Conservation (phyloP, 202 grass and related monocot species). For the Dendrocalamus latiflorus region DNA sequence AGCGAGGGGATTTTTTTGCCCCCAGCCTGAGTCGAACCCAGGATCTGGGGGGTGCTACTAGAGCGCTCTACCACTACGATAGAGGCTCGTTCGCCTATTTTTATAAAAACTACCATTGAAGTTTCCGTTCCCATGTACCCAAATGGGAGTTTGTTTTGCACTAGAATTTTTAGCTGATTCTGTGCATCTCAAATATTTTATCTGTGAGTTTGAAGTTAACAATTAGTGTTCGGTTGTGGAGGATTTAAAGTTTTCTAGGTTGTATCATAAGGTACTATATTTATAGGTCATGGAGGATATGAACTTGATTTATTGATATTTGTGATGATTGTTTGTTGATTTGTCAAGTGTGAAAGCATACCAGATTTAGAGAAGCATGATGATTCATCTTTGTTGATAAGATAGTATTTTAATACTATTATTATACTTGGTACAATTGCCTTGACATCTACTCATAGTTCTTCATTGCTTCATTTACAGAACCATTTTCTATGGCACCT, state of each 20-base stretch:
- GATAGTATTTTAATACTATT: neutral
- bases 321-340: neutral
- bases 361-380: neutral
- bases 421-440: neutral
- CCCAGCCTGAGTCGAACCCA: no score
- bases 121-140: neutral
- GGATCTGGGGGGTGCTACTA: no score
- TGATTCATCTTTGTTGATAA: conserved; percentile 3
- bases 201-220: neutral
- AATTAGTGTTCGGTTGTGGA: neutral
- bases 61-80: no score
- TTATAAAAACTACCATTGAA: neutral
- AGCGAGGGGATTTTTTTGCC: no score
- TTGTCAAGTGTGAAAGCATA: neutral
- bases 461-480: conserved; percentile 44
- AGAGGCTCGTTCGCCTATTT: no score
- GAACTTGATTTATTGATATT: conserved; percentile 8
- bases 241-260: neutral
- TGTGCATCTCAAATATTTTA: neutral
- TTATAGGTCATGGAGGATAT: neutral
- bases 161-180: neutral
- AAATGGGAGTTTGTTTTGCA: neutral
- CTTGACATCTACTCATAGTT: conserved; percentile 12
- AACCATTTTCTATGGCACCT: conserved; percentile 94
- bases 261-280: neutral